Conservation (phyloP, 2,329 filamentous ascomycete genomes). For the Colletotrichum limetticola region DNA sequence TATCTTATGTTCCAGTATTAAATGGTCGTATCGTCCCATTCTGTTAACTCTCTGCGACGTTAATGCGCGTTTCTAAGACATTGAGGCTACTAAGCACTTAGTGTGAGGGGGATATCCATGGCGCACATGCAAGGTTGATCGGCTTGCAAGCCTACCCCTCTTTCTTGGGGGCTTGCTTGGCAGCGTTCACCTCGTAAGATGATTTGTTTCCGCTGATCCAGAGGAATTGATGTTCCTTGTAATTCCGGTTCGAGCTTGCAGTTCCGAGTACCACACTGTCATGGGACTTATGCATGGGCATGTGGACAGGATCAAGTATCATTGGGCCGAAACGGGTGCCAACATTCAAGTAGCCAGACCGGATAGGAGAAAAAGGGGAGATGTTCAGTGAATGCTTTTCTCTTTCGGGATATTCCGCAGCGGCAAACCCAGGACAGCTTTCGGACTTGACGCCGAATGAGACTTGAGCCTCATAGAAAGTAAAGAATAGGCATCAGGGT, state of each 20-base stretch:
- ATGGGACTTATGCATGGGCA: neutral
- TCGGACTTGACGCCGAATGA: neutral
- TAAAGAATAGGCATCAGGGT: neutral
- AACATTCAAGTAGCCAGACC: neutral
- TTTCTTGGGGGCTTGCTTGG: neutral
- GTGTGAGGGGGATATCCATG: neutral
- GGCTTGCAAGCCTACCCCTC: neutral
- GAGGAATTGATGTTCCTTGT: neutral
- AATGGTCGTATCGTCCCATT: neutral
- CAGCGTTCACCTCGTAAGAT: neutral
- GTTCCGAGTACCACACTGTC: neutral
- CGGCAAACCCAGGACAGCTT: neutral
- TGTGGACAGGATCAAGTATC: neutral
- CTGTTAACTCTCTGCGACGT: neutral
- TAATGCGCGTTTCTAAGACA: neutral
- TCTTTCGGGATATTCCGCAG: no score
- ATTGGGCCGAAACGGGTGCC: neutral
- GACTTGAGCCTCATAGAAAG: neutral
- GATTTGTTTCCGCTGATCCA: conserved; percentile 7
- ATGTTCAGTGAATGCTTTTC: neutral
- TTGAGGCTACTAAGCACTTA: neutral
- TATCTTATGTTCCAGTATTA: neutral
- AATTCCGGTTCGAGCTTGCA: neutral
- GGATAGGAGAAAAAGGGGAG: neutral
- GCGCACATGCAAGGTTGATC: neutral